Conservation (phyloP, 352 stramenopile genomes). For the Pseudoperonospora humuli region DNA sequence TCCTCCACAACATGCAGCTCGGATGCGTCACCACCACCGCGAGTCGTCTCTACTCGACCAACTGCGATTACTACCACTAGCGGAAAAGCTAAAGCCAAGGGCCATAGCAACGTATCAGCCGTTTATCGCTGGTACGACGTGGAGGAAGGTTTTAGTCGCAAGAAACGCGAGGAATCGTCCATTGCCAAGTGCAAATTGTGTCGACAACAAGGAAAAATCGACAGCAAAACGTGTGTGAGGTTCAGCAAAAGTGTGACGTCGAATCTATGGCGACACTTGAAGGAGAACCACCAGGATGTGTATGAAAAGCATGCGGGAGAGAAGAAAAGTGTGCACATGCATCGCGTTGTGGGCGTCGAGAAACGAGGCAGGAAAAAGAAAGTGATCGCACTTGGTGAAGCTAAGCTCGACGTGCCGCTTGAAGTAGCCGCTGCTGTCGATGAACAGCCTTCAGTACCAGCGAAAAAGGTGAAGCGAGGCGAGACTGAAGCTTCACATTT, state of each 20-base stretch:
- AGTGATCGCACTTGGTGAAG: background rate
- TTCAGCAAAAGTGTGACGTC: conserved; percentile 84
- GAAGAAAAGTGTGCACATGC: conserved; percentile 76
- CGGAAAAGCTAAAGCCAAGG: no score
- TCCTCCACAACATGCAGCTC: no score
- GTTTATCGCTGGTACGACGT: conserved; percentile 80
- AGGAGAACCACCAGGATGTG: conserved; percentile 70
- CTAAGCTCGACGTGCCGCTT: background rate
- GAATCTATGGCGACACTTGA: conserved; percentile 75
- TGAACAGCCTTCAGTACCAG: no score
- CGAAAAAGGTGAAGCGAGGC: conserved; percentile 35
- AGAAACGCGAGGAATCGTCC: conserved; percentile 66
- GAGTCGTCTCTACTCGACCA: no score
- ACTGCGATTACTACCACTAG: no score
- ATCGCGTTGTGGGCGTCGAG: conserved; percentile 40
- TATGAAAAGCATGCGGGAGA: conserved; percentile 64
- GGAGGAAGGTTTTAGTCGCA: conserved; percentile 45
- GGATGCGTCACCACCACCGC: no score
- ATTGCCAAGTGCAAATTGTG: conserved; percentile 64
- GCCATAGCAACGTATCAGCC: conserved; percentile 40
- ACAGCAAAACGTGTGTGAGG: conserved; percentile 59
- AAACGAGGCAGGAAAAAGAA: conserved; percentile 66
- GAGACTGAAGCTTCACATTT: conserved; percentile 17
- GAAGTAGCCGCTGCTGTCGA: no score
- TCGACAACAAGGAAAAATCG: conserved; percentile 41